These are phyloP conservation scores for Aciculoconidium aculeatum DNA, from an alignment of 805 yeast species.

Conservation along the genomic window DNA sequence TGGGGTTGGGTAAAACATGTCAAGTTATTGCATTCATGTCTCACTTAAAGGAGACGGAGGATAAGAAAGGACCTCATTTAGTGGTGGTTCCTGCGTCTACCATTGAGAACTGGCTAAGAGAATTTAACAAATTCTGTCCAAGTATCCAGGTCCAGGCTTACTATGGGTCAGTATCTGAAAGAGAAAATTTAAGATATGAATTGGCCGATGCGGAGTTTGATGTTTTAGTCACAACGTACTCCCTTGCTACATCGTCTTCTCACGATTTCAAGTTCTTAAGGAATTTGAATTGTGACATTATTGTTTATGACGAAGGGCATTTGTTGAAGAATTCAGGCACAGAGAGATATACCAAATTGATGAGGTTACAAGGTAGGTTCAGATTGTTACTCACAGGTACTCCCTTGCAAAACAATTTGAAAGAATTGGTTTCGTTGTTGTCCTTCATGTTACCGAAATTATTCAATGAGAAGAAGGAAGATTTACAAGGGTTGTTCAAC, in stretches of 20 bases:
- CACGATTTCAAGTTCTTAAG: slow-evolving; percentile 76
- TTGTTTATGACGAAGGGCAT: slow-evolving; percentile 97
- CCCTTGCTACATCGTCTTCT: slow-evolving; percentile 81
- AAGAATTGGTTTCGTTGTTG: slow-evolving; percentile 82
- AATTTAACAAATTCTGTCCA: slow-evolving; percentile 86
- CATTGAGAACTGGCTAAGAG: slow-evolving; percentile 95
- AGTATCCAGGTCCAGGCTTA: slow-evolving; percentile 78
- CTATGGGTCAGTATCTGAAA: slow-evolving; percentile 81
- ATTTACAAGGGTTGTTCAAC: slow-evolving; percentile 74
- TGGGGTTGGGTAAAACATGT: slow-evolving; percentile 97
- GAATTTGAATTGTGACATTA: slow-evolving; percentile 70
- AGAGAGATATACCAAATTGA: slow-evolving; percentile 81
- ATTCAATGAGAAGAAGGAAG: slow-evolving; percentile 77
- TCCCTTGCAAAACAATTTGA: slow-evolving; percentile 88
- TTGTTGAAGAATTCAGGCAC: slow-evolving; percentile 85
- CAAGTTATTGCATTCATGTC: slow-evolving; percentile 93
- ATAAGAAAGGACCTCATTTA: slow-evolving; percentile 69
- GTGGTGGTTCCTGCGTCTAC: slow-evolving; percentile 97
- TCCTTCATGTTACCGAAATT: slow-evolving; percentile 85
- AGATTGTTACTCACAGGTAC: slow-evolving; percentile 91
- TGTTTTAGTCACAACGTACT: slow-evolving; percentile 91
- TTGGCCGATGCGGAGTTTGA: slow-evolving; percentile 60
- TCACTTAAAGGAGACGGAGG: slow-evolving; percentile 63
- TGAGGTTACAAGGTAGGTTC: slow-evolving; percentile 79
- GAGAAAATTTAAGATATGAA: slow-evolving; percentile 76